Base-by-base conservation (phyloP, 2,329 filamentous ascomycete species). In the Periconia sp. region DNA sequence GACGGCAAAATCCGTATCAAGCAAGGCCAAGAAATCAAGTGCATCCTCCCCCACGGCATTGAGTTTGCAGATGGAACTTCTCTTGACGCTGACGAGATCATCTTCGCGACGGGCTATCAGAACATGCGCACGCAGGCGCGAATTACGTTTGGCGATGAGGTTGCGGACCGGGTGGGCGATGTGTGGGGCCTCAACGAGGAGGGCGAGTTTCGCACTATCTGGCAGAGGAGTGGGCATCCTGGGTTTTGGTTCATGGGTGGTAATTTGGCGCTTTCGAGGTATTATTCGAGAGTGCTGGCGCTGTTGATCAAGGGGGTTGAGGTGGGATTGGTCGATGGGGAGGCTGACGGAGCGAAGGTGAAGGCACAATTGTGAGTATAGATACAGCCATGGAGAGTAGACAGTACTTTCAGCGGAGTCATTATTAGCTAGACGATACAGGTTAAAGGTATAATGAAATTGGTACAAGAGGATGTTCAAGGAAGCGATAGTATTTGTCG, bases 51-150 rank as follows among this genome's bases (percentile, higher is more conserved):
- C 3, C 64, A 72, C 1, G 78, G 77, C 1, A 64, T 81, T 7
- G 55, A 68, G 11, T 78, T 81, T 45, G 70, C 69, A 3, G 77
- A 81, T 54, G 77, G 76, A 2, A 71, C 64, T 1, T 64, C 72
- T 41, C 49, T 80, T 2, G 61, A 75, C 5, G 79, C 78, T 2
- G 77, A 81, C 50, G 65, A 79, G 49, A 74, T 81, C 27, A 70
- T 82, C 9, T 75, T 79, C 18, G 72, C 74, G 10, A 81, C 79
- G 0, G 79, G 79, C 1, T 81, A 77, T 58, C 71, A 74, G 52
- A 77, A 79, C 51, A 74, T 79, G 64, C 66, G 76, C 1, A 65
- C 71, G 7, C 68, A 71, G 30, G 74, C 75, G 2, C 57, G 64
- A 2, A 58, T 62, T 17, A 70, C 79, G 10, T 71, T 81, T 20